Percentiles rank a stretch among this genome's conserved stretches.
These are phyloP conservation scores for Talaromyces ruber DNA, from an alignment of 495 filamentous ascomycete genomes.

Conservation along the genomic window DNA sequence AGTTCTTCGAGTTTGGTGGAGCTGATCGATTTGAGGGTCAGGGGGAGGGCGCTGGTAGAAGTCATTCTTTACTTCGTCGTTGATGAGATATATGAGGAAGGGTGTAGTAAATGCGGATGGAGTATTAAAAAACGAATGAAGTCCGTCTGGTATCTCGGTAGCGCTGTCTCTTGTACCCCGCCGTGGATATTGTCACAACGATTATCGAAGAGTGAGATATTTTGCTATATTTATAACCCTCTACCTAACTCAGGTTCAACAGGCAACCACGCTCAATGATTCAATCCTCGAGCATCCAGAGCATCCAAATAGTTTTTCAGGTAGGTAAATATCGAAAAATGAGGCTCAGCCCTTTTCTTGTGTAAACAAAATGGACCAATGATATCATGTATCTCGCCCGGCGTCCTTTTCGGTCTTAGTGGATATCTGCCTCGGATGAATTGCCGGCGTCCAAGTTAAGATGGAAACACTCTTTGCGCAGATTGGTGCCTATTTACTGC, in stretches of 20 bases:
- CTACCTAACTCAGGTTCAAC: background rate
- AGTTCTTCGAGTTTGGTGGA: conserved; percentile 55
- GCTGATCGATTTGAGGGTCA: conserved; percentile 58
- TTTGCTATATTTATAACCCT: background rate
- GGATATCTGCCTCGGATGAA: background rate
- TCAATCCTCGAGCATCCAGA: background rate
- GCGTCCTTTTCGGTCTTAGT: background rate
- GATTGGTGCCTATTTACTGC: background rate
- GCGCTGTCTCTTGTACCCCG: background rate
- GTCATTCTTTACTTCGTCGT: conserved; percentile 15
- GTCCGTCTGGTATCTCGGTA: background rate
- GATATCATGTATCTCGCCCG: background rate
- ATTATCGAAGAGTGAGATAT: background rate
- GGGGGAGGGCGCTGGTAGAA: conserved; percentile 36
- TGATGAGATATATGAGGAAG: no score
- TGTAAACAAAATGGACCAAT: background rate
- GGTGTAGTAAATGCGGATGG: background rate
- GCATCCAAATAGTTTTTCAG: no score
- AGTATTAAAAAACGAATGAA: background rate
- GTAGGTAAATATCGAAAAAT: background rate
- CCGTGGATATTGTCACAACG: background rate
- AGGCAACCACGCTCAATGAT: background rate
- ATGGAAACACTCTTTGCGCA: background rate
- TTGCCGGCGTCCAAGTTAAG: background rate
- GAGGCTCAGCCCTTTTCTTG: background rate